These are phyloP conservation scores for Schwanniomyces etchellsii DNA, from an alignment of 1,139 yeast genomes.

Conservation along the genomic window DNA sequence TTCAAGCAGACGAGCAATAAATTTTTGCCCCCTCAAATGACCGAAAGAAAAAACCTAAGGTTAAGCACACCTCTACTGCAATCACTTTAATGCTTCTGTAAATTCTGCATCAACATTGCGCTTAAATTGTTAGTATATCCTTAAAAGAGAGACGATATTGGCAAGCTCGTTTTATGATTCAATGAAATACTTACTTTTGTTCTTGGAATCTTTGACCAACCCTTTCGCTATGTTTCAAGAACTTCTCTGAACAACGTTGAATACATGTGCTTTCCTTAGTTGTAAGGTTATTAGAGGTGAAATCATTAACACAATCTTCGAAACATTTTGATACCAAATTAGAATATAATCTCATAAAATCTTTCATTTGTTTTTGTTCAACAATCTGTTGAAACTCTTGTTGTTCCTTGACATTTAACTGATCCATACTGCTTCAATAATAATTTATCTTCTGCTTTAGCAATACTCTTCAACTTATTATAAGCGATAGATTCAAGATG, in stretches of 20 bases:
- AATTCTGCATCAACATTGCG: slow-evolving; percentile 46
- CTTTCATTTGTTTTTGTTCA: slow-evolving; percentile 98
- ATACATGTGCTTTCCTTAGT: slow-evolving; percentile 82
- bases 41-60: too few species aligned
- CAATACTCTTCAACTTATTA: slow-evolving; percentile 3
- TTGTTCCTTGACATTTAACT: slow-evolving; percentile 85
- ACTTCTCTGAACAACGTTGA: slow-evolving; percentile 91
- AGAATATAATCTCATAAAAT: slow-evolving; percentile 94
- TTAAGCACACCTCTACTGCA: too few species aligned
- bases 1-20: too few species aligned
- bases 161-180: background rate
- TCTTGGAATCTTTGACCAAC: slow-evolving; percentile 99
- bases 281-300: slow-evolving; percentile 85
- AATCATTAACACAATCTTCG: slow-evolving; percentile 95
- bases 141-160: background rate
- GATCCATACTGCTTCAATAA: slow-evolving; percentile 49
- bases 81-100: slow-evolving; percentile 32
- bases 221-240: slow-evolving; percentile 96
- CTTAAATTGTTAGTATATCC: slow-evolving; percentile 24
- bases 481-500: slow-evolving; percentile 4
- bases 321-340: slow-evolving; percentile 95
- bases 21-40: too few species aligned
- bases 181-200: slow-evolving; percentile 54
- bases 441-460: slow-evolving; percentile 6
- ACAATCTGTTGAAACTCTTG: slow-evolving; percentile 93